Evolutionary conservation across 805 yeast species (phyloP).

Genomic region (Saccharomycopsis sp.): DNA sequence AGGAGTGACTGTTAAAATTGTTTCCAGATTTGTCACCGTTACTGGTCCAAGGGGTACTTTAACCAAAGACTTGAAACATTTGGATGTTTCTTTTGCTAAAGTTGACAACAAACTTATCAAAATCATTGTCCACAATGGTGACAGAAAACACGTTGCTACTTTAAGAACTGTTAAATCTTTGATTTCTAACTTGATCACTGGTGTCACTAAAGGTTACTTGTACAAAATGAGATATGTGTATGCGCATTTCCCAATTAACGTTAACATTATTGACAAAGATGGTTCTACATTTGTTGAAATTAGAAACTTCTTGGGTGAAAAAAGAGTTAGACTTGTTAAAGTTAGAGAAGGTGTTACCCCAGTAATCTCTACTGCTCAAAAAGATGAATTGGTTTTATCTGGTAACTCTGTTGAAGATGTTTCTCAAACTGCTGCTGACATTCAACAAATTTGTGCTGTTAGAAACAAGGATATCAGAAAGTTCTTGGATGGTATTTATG

Average conservation of each 20-base stretch:
- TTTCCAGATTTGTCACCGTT: slow-evolving; percentile 84
- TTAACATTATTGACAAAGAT: slow-evolving; percentile 78
- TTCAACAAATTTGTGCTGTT: slow-evolving; percentile 96
- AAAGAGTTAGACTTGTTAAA: slow-evolving; percentile 85
- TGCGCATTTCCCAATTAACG: slow-evolving; percentile 99
- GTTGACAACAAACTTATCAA: slow-evolving; percentile 64
- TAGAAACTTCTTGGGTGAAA: slow-evolving; percentile 99
- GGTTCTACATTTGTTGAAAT: slow-evolving; percentile 77
- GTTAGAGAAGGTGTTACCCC: slow-evolving; percentile 85
- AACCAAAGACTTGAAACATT: slow-evolving; percentile 86
- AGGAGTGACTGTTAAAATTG: slow-evolving; percentile 86
- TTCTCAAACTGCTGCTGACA: slow-evolving; percentile 97
- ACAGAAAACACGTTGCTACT: slow-evolving; percentile 99
- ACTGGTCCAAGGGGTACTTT: slow-evolving; percentile 97
- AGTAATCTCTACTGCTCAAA: slow-evolving; percentile 73
- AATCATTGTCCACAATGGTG: slow-evolving; percentile 96
- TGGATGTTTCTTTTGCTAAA: slow-evolving; percentile 89
- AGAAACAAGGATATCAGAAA: slow-evolving; percentile 99
- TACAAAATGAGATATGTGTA: slow-evolving; percentile 99
- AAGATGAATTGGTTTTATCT: slow-evolving; percentile 87
- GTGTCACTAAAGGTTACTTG: slow-evolving; percentile 98
- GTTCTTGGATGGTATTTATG: slow-evolving; percentile 99
- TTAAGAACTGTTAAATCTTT: slow-evolving; percentile 97
- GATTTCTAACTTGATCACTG: slow-evolving; percentile 88
- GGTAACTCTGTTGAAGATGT: slow-evolving; percentile 98